Evolutionary conservation across 768 basidiomycete species (phyloP), one percentile per base, ranked within the genome.

Genomic region (Lyophyllum decastes): DNA sequence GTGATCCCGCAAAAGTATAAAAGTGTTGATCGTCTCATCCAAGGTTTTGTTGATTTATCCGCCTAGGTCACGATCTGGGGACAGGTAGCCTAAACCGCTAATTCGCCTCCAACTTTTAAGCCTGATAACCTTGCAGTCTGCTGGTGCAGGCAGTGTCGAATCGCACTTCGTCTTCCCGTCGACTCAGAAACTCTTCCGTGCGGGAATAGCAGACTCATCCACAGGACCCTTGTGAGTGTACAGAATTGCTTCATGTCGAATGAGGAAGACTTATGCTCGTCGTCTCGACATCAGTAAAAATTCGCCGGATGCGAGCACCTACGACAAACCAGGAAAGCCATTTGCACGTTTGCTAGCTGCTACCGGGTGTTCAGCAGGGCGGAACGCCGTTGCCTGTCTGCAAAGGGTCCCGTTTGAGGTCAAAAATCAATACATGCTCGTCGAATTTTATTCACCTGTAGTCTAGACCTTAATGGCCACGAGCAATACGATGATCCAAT

Each of bases 1-100:
- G 88, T 0, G 82, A 88, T 68, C 80, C 82, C 14, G 60, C 70
- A 12, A 87, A 85, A 71, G 84, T 77, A 64, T 38, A 19, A 34
- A 22, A 6, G 33, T 49, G 44, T 38, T 44, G 9, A 38, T n/a
- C 7, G 17, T 6, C 14, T 26, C 24, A 22, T 11, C 9, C 24
- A 16, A 17, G 14, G 3, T 35, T 19, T 46, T 25, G 25, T 25
- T 57, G 26, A 50, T 8, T 35, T 38, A 38, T 38, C 8, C 14
- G 34, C 7, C 5, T 40, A 82, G 81, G 79, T 82, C 2, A 83
- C 82, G 14, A 82, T 82, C 17, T 84, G 82, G 82, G 82, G 82
- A 12, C 61, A 62, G 58, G 61, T 62, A 41, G 16, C 11, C 52
- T 11, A 8, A 16, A 11, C 22, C 22, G 10, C 10, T 27, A 19